Percentiles rank a stretch among this genome's conserved stretches.
Evolutionary conservation across 2,329 filamentous ascomycete genomes (phyloP).

Genomic region (Teratosphaeria viscida): DNA sequence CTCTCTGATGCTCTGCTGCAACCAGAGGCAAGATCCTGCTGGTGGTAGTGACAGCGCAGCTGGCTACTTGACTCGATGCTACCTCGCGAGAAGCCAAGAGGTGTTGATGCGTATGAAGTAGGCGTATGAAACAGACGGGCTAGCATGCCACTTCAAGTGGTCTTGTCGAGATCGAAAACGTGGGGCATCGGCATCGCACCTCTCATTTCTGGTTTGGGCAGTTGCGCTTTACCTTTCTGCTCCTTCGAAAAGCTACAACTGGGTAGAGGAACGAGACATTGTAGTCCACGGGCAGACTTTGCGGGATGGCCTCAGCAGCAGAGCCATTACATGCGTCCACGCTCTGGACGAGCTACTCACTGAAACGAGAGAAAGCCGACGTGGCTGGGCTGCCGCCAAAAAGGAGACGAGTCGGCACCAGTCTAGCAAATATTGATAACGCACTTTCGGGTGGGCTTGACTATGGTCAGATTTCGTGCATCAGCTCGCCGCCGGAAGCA

Average conservation of each 20-base stretch:
- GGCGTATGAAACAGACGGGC: too few species aligned
- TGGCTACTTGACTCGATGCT: slow-evolving; percentile 16
- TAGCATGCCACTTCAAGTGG: too few species aligned
- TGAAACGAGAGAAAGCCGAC: not conserved
- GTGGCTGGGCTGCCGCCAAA: not conserved
- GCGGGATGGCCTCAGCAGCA: slow-evolving; percentile 4
- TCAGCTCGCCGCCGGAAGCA: slow-evolving; percentile 24
- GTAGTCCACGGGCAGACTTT: not conserved
- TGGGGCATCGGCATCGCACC: not conserved
- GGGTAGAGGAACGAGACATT: not conserved
- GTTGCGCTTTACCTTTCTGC: slow-evolving; percentile 12
- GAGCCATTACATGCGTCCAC: slow-evolving; percentile 15
- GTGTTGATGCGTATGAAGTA: not conserved
- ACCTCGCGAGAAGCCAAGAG: slow-evolving; percentile 13
- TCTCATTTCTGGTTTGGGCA: not conserved
- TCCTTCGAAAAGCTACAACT: slow-evolving; percentile 3
- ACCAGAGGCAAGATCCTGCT: slow-evolving; percentile 14
- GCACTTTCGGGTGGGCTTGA: slow-evolving; percentile 29
- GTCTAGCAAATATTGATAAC: slow-evolving; percentile 22
- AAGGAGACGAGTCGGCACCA: not conserved
- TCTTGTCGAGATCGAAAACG: not conserved
- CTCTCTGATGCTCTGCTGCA: slow-evolving; percentile 6
- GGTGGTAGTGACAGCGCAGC: slow-evolving; percentile 10
- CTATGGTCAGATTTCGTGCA: slow-evolving; percentile 25
- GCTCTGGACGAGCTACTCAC: slow-evolving; percentile 3